These are phyloP conservation scores for Neoboletus brunneissimus DNA, from an alignment of 768 basidiomycete genomes.

Conservation along the genomic window DNA sequence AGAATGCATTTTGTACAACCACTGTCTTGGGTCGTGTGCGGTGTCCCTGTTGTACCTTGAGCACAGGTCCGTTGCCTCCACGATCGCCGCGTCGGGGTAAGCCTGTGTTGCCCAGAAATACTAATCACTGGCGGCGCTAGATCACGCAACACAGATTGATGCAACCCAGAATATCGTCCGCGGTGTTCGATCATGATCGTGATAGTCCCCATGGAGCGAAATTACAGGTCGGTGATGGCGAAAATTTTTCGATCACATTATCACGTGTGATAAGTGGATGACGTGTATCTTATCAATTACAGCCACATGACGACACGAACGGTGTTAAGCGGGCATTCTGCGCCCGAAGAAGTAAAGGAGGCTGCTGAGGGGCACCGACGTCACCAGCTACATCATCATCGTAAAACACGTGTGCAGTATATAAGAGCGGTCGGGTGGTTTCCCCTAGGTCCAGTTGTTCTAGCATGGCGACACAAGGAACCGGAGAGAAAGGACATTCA, in stretches of 20 bases:
- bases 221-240: not conserved
- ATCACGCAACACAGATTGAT: not conserved
- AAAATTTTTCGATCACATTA: conserved; percentile 1
- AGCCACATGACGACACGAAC: conserved; percentile 16
- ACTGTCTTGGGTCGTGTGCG: not conserved
- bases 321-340: conserved; percentile 2
- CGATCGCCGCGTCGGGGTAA: not conserved
- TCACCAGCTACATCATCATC: conserved; percentile 21
- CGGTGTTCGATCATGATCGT: not conserved
- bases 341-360: conserved; percentile 2
- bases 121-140: not conserved
- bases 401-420: conserved; percentile 4
- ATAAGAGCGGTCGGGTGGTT: too few species aligned
- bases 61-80: conserved; percentile 5
- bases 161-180: not conserved
- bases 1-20: not conserved
- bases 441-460: not conserved
- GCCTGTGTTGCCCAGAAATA: not conserved
- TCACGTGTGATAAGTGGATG: conserved; percentile 8
- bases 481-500: not conserved
- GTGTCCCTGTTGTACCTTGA: not conserved
- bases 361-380: conserved; percentile 8
- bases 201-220: not conserved
- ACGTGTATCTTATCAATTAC: not conserved
- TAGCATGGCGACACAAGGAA: conserved; percentile 3